Percentiles rank a stretch among this genome's conserved stretches.
Evolutionary conservation across 257 asterid species (phyloP).

Genomic region (Solanum chaucha): DNA sequence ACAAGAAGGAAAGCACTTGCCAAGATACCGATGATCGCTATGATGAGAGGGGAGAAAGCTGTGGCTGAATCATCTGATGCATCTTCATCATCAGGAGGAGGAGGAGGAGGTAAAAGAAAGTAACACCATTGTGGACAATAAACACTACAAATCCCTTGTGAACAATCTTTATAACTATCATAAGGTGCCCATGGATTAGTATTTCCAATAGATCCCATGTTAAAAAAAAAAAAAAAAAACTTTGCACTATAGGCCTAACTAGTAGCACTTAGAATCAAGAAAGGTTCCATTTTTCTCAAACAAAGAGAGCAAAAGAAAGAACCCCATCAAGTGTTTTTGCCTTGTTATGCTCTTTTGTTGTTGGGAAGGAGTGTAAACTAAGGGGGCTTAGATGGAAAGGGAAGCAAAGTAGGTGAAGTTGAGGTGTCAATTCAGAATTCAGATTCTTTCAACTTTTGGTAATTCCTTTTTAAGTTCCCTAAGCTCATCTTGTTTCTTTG

Average conservation of each 20-base stretch:
- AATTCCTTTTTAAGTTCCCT: neutral
- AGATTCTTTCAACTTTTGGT: neutral
- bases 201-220: slow-evolving; percentile 48
- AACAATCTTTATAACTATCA: slow-evolving; percentile 48
- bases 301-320: neutral
- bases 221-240: neutral
- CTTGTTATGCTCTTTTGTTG: neutral
- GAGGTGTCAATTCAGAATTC: slow-evolving; percentile 16
- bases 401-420: slow-evolving; percentile 15
- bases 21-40: slow-evolving; percentile 58
- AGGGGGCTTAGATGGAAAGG: slow-evolving; percentile 42
- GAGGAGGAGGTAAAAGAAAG: slow-evolving; percentile 73
- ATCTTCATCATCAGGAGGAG: slow-evolving; percentile 38
- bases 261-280: neutral
- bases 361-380: neutral
- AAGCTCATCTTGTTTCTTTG: slow-evolving; percentile 15
- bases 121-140: slow-evolving; percentile 86
- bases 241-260: neutral
- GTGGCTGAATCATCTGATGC: slow-evolving; percentile 16
- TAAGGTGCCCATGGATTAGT: slow-evolving; percentile 51
- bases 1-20: slow-evolving; percentile 57
- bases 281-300: neutral
- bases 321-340: neutral
- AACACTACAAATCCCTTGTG: slow-evolving; percentile 65
- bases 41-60: slow-evolving; percentile 50